These are phyloP conservation scores for Aschersonia sp. DNA, from an alignment of 2,329 filamentous ascomycete genomes.

Conservation along the genomic window DNA sequence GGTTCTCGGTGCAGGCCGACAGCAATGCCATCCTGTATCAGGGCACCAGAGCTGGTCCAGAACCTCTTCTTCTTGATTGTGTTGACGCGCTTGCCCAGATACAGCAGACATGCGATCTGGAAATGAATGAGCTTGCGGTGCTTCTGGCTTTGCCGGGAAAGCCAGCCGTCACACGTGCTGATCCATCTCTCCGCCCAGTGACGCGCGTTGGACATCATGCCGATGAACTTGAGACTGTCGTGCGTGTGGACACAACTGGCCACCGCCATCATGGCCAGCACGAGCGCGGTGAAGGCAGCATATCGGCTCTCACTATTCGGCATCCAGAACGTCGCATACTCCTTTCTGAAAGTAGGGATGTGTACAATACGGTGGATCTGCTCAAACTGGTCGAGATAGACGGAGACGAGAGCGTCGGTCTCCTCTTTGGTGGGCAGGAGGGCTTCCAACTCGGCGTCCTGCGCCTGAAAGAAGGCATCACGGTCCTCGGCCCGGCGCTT, in stretches of 20 bases:
- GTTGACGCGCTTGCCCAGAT: slow-evolving; percentile 46
- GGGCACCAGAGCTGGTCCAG: slow-evolving; percentile 41
- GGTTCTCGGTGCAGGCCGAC: slow-evolving; percentile 47
- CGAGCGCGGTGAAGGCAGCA: slow-evolving; percentile 40
- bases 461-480: slow-evolving; percentile 31
- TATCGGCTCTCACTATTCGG: slow-evolving; percentile 25
- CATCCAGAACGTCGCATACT: slow-evolving; percentile 42
- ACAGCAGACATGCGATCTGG: slow-evolving; percentile 44
- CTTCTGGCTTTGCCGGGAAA: slow-evolving; percentile 42
- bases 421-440: slow-evolving; percentile 33
- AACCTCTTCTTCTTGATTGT: slow-evolving; percentile 51
- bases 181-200: slow-evolving; percentile 42
- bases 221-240: slow-evolving; percentile 37
- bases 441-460: slow-evolving; percentile 34
- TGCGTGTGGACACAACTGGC: slow-evolving; percentile 42
- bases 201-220: slow-evolving; percentile 42
- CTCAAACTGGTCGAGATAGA: slow-evolving; percentile 40
- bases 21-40: slow-evolving; percentile 43
- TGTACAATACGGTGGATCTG: slow-evolving; percentile 43
- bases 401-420: slow-evolving; percentile 30
- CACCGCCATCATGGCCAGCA: slow-evolving; percentile 47
- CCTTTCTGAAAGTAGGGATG: slow-evolving; percentile 41
- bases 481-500: slow-evolving; percentile 36
- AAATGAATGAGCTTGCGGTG: slow-evolving; percentile 46
- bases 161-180: slow-evolving; percentile 39